phyloP scores from a whole-genome alignment of 2,329 filamentous ascomycete species.

The Fusarium haematococcum region DNA sequence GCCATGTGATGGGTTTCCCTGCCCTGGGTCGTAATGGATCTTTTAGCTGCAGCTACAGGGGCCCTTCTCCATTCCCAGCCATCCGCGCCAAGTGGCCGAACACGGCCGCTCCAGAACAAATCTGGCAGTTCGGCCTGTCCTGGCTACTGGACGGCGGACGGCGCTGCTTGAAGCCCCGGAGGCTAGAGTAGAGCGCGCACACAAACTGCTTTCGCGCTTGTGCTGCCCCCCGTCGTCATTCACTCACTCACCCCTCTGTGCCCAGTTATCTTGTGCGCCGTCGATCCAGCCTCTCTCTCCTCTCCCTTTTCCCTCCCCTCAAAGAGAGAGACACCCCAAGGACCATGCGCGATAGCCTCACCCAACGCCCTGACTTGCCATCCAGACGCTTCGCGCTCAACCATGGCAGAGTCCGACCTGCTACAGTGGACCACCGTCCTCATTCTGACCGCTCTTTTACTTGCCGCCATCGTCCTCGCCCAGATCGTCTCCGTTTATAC shows the following conservation, averaged over 20 bases:
- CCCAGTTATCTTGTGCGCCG: conserved; percentile 32
- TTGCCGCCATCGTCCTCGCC: conserved; percentile 66
- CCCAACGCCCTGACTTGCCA: conserved; percentile 41
- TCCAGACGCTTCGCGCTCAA: conserved; percentile 47
- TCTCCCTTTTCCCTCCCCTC: conserved; percentile 28
- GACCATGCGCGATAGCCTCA: conserved; percentile 47
- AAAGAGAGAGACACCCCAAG: conserved; percentile 17
- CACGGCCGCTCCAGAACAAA: conserved; percentile 31
- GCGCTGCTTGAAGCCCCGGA: conserved; percentile 14
- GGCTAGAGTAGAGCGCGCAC: conserved; percentile 29
- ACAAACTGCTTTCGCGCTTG: conserved; percentile 38
- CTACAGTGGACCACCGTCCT: conserved; percentile 70
- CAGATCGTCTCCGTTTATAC: conserved; percentile 65
- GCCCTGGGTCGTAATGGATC: conserved; percentile 11
- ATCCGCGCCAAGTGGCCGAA: conserved; percentile 42
- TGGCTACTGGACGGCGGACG: not conserved
- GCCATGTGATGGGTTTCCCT: conserved; percentile 40
- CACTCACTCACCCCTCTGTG: conserved; percentile 14
- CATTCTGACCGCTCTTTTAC: conserved; percentile 67
- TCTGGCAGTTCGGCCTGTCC: conserved; percentile 36
- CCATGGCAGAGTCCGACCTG: conserved; percentile 64
- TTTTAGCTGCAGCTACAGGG: conserved; percentile 44
- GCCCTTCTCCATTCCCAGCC: conserved; percentile 37
- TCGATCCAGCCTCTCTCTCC: conserved; percentile 24
- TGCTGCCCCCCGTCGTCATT: conserved; percentile 40